Evolutionary conservation across 495 filamentous ascomycete genomes (phyloP), one percentile per base, ranked within the genome.

Genomic region (Penicillium flavigenum): DNA sequence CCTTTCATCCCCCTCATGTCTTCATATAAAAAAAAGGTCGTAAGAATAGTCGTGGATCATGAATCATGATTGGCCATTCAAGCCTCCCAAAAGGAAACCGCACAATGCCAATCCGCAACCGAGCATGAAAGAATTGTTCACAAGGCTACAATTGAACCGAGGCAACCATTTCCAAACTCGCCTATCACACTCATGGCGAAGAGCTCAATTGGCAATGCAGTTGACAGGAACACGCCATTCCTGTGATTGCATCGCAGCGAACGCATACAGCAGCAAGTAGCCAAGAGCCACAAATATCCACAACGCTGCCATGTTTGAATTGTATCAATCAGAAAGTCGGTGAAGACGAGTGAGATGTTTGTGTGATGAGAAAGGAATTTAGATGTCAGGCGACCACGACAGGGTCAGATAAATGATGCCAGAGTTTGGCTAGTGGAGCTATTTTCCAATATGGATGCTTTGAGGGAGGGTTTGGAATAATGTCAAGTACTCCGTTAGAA

Each of bases 231-330:
- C 11, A n/a, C 6, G 5, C 57, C 32, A 49, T 43, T 68, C 52
- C n/a, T 65, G 60, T 22, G 46, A 51, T 56, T 71, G 63, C 47
- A 69, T 39, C 9, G 63, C 57, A n/a, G 74, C 74, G 54, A 76
- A 75, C 36, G 74, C 74, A 56, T 76, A 76, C 24, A 76, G 64
- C 14, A 76, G 66, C 47, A 76, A 56, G 53, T 76, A 76, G 24
- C 74, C 71, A 44, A 75, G 62, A 45, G 68, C 72, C 14, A 76
- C 68, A 53, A 76, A 69, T 45, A 76, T 57, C 71, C 71, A 75
- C 22, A 76, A 49, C 9, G 64, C 58, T 11, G 58, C 72, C 74
- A 76, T 76, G 8, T n/a, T 54, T 5, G 17, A 53, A 26, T 34
- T 24, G 19, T 36, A 27, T 3, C n/a, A 7, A 24, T 16, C 0